Evolutionary conservation across 2,329 filamentous ascomycete genomes (phyloP), one percentile per base, ranked within the genome.

Genomic region (Scytalidium lignicola): DNA sequence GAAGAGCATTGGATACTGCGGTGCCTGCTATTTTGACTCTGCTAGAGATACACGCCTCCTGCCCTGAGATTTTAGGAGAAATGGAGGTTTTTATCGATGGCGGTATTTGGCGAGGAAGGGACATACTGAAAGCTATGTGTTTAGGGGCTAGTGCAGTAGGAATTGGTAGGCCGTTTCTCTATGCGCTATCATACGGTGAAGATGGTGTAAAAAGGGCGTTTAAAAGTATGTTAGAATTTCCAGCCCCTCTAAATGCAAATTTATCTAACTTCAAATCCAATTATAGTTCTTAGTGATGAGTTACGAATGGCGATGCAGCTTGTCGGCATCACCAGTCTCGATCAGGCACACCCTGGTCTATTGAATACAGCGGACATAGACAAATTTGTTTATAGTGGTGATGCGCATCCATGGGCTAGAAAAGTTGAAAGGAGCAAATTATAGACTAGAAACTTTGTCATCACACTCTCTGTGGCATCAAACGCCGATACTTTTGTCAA

Each of bases 91-190:
- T 75, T 43, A 66, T 86, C 2, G 82, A 86, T 51, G 80, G 82
- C 1, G 83, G 83, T 0, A 72, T 86, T 39, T 69, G 73, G 1
- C 67, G 81, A 13, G 83, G 83, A 0, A 77, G 78, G 0, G 83
- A 86, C 56, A 75, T 86, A 2, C 70, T 86, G 52, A 86, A 86
- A 62, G 80, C 79, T 0, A 57, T 86, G 12, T 82, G 79, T 44
- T 66, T 86, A 0, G 83, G 83, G 0, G 82, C 80, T 0, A 80
- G 67, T 42, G 82, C 76, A 0, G 82, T 81, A 0, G 80, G 81
- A 0, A 63, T 86, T 2, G 83, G 82, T 0, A 67, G 83, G 20
- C 76, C 77, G 0, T 77, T 81, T 46, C 53, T 85, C 41, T 84
- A 75, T 55, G 74, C 75, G 4, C 58, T 84, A 51, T 72, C 73